A percentile compares a stretch with the other conserved stretches of the same genome.
Evolutionary conservation across 2,329 filamentous ascomycete genomes (phyloP).

Genomic region (Scedosporium minutisporum): DNA sequence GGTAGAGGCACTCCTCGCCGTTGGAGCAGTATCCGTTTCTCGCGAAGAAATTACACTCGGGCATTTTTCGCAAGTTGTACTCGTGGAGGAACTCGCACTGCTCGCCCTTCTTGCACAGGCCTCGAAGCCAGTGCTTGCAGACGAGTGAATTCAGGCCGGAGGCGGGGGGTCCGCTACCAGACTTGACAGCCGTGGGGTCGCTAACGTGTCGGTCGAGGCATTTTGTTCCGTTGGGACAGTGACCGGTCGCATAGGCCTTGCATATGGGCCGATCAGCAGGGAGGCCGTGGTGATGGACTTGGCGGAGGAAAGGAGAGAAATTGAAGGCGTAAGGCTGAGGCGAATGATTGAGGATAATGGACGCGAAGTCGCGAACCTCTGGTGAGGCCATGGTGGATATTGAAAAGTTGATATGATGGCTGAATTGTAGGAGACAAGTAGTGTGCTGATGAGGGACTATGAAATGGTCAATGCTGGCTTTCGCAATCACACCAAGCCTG

Average conservation of each 20-base stretch:
- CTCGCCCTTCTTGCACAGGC: constrained; percentile 94
- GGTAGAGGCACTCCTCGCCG: constrained; percentile 90
- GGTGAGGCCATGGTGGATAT: constrained; percentile 13
- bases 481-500: too few relatives aligned
- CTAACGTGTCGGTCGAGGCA: constrained; percentile 75
- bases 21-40: constrained; percentile 92
- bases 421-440: too few relatives aligned
- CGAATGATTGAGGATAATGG: constrained; percentile 47
- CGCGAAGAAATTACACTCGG: constrained; percentile 94
- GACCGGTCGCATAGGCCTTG: constrained; percentile 74
- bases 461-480: too few relatives aligned
- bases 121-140: constrained; percentile 97
- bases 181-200: constrained; percentile 26
- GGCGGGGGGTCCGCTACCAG: constrained; percentile 17
- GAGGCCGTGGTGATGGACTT: constrained; percentile 77
- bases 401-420: not conserved
- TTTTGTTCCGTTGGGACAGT: constrained; percentile 74
- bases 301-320: constrained; percentile 77
- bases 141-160: constrained; percentile 70
- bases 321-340: constrained; percentile 59
- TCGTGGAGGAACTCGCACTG: constrained; percentile 97
- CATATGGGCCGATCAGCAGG: constrained; percentile 71
- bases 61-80: constrained; percentile 97
- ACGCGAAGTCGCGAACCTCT: constrained; percentile 18
- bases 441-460: too few relatives aligned